phyloP scores from a whole-genome alignment of 176 grass and related monocot genomes.

The Phragmites australis region DNA sequence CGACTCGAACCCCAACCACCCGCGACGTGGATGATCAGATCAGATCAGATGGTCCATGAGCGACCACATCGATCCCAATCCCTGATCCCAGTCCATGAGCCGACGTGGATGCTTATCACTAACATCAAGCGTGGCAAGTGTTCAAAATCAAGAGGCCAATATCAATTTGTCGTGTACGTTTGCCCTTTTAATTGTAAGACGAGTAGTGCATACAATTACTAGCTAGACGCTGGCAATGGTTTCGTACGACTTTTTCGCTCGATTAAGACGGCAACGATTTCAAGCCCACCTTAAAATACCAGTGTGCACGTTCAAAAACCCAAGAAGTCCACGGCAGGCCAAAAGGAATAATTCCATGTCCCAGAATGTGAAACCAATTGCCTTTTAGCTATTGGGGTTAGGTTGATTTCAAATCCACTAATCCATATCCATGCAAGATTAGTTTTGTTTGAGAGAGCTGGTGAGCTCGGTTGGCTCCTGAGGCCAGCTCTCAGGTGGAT shows the following conservation, averaged over 20 bases:
- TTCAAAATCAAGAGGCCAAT: background rate
- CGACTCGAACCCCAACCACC: no score
- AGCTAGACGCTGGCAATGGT: background rate
- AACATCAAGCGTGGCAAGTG: no score
- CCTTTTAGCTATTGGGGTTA: constrained; percentile 2
- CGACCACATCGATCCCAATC: no score
- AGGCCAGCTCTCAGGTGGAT: no score
- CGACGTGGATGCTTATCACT: no score
- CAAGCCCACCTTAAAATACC: constrained; percentile 32
- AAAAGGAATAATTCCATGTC: background rate
- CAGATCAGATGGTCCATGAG: no score
- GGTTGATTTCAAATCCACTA: background rate
- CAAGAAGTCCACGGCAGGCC: constrained; percentile 7
- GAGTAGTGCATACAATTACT: background rate
- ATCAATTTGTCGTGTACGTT: background rate
- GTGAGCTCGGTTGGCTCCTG: no score
- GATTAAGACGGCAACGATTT: constrained; percentile 5
- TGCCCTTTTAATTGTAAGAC: background rate
- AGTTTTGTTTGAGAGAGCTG: no score
- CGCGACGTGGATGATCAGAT: no score
- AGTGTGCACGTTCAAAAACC: background rate
- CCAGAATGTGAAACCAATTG: background rate
- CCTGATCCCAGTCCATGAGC: no score
- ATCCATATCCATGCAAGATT: background rate
- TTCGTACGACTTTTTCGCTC: no score